phyloP scores from a whole-genome alignment of 2,329 filamentous ascomycete genomes.

The Byssoonygena ceratinophila region DNA sequence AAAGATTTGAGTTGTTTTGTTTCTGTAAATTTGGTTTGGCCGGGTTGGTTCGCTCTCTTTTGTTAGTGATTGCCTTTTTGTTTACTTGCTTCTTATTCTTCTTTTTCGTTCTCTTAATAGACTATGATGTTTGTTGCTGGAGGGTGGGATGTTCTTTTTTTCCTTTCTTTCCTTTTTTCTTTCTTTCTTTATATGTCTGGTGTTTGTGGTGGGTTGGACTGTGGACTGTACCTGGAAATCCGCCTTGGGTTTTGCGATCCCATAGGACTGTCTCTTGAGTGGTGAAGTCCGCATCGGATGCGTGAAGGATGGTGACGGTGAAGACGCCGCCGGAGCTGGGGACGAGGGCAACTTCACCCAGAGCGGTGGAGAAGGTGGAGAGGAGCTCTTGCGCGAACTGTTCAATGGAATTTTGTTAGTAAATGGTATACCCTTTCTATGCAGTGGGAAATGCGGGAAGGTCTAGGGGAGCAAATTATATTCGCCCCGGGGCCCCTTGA shows the following conservation, averaged over 20 bases:
- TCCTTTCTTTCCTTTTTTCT: no score
- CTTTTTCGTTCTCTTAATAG: background rate
- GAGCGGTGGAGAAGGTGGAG: conserved; percentile 72
- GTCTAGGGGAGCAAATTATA: no score
- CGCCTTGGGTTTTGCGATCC: conserved; percentile 77
- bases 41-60: background rate
- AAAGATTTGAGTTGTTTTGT: conserved; percentile 81
- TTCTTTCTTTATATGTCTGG: no score
- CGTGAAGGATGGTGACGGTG: conserved; percentile 52
- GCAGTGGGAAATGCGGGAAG: no score
- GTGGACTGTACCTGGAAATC: conserved; percentile 59
- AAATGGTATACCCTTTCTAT: no score
- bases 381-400: conserved; percentile 92
- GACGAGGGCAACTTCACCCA: conserved; percentile 80
- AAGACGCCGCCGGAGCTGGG: conserved; percentile 80
- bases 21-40: conserved; percentile 43
- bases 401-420: conserved; percentile 8
- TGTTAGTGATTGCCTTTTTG: no score
- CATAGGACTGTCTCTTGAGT: conserved; percentile 55
- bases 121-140: background rate
- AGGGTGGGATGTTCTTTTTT: background rate
- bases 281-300: conserved; percentile 19
- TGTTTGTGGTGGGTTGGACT: no score
- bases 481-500: no score
- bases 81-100: background rate